phyloP scores from a whole-genome alignment of 495 filamentous ascomycete species.

The Aspergillus homomorphus region DNA sequence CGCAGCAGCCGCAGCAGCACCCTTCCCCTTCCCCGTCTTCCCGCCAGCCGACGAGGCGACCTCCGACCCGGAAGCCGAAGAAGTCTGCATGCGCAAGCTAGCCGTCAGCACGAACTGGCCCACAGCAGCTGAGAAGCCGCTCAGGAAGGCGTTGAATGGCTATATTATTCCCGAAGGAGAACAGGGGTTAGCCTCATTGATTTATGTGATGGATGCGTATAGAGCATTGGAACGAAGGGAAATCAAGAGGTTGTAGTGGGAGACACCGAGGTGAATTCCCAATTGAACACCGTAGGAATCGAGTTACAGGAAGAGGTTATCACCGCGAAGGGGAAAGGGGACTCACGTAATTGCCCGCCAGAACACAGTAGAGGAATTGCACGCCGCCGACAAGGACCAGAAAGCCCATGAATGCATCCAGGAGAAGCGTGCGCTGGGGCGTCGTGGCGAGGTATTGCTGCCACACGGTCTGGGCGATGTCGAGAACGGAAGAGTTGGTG shows the following conservation, averaged over 20 bases:
- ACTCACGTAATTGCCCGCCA: constrained; percentile 92
- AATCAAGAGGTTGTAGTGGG: too few relatives aligned
- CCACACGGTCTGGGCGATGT: constrained; percentile 58
- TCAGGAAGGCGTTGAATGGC: constrained; percentile 98
- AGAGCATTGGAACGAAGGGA: too few relatives aligned
- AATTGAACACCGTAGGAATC: background rate
- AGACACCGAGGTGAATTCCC: too few relatives aligned
- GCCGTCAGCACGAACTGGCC: constrained; percentile 96
- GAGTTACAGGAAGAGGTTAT: background rate
- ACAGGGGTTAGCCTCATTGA: background rate
- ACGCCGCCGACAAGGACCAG: constrained; percentile 78
- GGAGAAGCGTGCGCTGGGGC: constrained; percentile 84
- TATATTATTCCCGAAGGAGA: constrained; percentile 27
- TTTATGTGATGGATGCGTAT: background rate
- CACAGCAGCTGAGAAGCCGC: constrained; percentile 91
- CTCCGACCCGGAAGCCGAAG: constrained; percentile 23
- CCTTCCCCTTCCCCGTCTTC: constrained; percentile 34
- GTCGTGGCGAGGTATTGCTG: constrained; percentile 74
- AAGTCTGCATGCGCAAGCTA: constrained; percentile 87
- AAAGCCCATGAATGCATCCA: constrained; percentile 91
- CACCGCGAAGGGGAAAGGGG: background rate
- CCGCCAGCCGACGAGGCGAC: background rate
- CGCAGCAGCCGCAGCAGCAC: constrained; percentile 24
- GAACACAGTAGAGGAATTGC: constrained; percentile 90
- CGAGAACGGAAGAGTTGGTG: constrained; percentile 45